These are phyloP conservation scores for Podospora anserina DNA, from an alignment of 495 filamentous ascomycete genomes.

Conservation along the genomic window DNA sequence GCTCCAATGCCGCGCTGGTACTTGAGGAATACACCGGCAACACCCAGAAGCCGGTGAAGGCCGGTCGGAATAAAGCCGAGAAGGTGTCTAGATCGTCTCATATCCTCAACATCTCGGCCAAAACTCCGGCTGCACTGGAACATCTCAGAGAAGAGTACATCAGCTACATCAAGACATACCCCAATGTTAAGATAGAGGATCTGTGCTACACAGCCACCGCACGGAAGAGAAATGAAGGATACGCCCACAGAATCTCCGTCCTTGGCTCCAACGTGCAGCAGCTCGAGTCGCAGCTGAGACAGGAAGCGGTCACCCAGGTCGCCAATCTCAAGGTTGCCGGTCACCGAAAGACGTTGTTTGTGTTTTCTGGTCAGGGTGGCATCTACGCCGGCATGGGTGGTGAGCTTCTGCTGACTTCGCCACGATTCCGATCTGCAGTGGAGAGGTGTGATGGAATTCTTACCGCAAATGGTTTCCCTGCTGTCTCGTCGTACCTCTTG, in stretches of 20 bases:
- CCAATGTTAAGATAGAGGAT: background rate
- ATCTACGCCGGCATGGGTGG: conserved; percentile 4
- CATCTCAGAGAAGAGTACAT: background rate
- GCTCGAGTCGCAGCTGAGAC: background rate
- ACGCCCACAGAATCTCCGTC: background rate
- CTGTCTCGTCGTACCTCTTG: background rate
- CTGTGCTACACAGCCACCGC: background rate
- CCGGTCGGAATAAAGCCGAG: background rate
- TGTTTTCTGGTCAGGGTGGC: background rate
- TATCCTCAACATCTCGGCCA: background rate
- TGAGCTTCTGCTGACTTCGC: background rate
- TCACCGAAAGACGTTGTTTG: background rate
- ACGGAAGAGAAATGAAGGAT: background rate
- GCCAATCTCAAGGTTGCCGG: background rate
- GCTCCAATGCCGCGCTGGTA: background rate
- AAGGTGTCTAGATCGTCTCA: background rate
- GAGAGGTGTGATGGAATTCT: background rate
- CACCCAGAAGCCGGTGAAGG: background rate
- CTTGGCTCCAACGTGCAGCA: background rate
- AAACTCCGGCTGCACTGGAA: background rate
- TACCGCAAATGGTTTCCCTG: background rate
- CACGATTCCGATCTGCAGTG: background rate
- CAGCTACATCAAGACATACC: background rate
- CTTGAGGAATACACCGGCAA: background rate
- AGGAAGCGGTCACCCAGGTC: background rate